Evolutionary conservation across 2,329 filamentous ascomycete genomes (phyloP), one percentile per base, ranked within the genome.

Genomic region (Rhinocladiella similis): DNA sequence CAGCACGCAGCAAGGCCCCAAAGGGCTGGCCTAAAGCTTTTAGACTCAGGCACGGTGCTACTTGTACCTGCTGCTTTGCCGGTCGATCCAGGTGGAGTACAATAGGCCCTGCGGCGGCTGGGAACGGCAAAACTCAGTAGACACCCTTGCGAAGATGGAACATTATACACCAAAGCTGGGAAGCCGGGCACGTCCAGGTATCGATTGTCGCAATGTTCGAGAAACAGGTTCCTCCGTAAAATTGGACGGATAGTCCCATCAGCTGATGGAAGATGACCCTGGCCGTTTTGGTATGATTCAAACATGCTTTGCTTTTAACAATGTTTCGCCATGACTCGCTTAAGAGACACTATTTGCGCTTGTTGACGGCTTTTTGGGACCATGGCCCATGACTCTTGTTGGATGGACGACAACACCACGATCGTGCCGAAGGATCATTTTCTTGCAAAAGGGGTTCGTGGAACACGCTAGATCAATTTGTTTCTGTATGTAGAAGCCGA

Each of bases 311-410:
- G 43, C 22, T 33, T 49, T 57, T 29, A 20, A 33, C 16, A 33
- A 14, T 53, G 50, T 57, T 43, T 53, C 54, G 54, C 54, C 54
- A 57, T 51, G 27, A n/a, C n/a, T 53, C 49, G 54, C 49, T 53
- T 49, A 39, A 46, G 12, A 19, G 36, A 38, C 47, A 49, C 39
- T 29, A 49, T 55, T 49, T 25, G 22, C 29, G 39, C 19, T 22
- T 46, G 25, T 14, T 38, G 19, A 20, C 43, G 36, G 33, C 41
- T 54, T 22, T 53, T 16, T n/a, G 35, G 33, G 19, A 49, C 29
- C 25, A 19, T 35, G 27, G 19, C 18, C 38, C 38, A 41, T 41
- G 38, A 19, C 14, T 41, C 16, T 41, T 16, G 38, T 5, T 14
- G n/a, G n/a, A n/a, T 16, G 35, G 10, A 12, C 16, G n/a, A 19